phyloP scores from a whole-genome alignment of 176 grass and related monocot species.

The Aegilops sharonensis region DNA sequence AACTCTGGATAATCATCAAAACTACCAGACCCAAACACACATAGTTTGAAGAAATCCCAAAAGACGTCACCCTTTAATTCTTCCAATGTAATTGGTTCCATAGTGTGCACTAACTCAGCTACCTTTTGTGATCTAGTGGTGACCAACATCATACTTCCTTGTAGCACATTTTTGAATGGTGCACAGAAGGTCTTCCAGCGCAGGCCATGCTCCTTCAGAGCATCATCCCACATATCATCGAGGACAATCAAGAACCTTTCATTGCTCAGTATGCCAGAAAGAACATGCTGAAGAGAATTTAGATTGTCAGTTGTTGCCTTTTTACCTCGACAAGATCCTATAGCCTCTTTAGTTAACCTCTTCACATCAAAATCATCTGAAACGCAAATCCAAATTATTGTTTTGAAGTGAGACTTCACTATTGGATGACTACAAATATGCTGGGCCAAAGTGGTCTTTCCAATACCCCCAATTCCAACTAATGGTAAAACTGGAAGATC shows the following conservation, averaged over 20 bases:
- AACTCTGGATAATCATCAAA: neutral
- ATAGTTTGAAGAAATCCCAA: neutral
- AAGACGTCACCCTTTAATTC: neutral
- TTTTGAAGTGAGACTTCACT: neutral
- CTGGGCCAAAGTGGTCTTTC: neutral
- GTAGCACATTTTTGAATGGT: neutral
- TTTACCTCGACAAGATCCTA: neutral
- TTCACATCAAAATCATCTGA: conserved; percentile 34
- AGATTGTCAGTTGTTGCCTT: neutral
- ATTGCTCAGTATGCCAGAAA: neutral
- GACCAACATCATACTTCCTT: conserved; percentile 27
- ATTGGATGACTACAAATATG: neutral
- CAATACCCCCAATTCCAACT: neutral
- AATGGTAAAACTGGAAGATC: neutral
- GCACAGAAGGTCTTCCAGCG: conserved; percentile 16
- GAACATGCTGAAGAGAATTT: neutral
- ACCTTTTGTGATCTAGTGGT: conserved; percentile 23
- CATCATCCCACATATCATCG: conserved; percentile 24
- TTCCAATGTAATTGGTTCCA: neutral
- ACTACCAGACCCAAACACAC: neutral
- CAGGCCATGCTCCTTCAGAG: neutral
- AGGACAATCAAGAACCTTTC: conserved; percentile 34
- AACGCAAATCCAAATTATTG: conserved; percentile 34
- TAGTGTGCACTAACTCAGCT: neutral
- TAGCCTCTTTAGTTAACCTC: conserved; percentile 19